Base-by-base conservation (phyloP, 805 yeast genomes). In the Sugiyamaella valdiviana region DNA sequence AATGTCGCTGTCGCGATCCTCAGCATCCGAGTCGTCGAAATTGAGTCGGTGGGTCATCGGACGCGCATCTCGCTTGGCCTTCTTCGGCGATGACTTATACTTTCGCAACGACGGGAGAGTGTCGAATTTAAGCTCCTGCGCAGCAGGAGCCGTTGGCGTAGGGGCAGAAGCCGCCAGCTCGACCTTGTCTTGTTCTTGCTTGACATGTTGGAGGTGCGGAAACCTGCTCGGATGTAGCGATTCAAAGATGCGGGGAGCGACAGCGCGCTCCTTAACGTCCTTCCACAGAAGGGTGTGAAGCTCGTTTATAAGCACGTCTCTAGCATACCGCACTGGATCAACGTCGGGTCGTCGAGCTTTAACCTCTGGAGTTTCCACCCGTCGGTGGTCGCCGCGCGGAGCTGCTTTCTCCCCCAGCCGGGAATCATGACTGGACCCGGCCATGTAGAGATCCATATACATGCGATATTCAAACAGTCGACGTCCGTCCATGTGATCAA, bases 251-350 rank as follows among this genome's bases (percentile, higher is more conserved):
- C 74, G 71, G 0, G 93, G 87, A 0, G 85, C 89, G 20, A 86
- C 75, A 2, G 85, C 66, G 51, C 87, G 76, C 58, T 81, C 91
- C 55, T 85, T 72, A 20, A 88, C 76, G 65, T 88, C 95, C 51
- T 83, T 82, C 17, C 79, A 67, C 40, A 88, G 63, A 42, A 81
- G 79, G 9, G 70, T 68, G 51, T 78, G 78, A 44, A 88, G 72
- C 54, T 88, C 95, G 48, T 76, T 78, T 21, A 81, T 61, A 42
- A 89, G 68, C 45, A 74, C 66, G 19, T 73, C 67, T 0, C 77
- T 71, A 0, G 95, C 83, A 42, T 81, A 85, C 16, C 76, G 77
- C 2, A 80, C 66, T 1, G 78, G 71, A 38, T 55, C 58, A 2
- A 15, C 24, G 2, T 22, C 37, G 6, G 19, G 17, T 24, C 17